Percentiles rank a stretch among this genome's conserved stretches.
These are phyloP conservation scores for Lachnellula arida DNA, from an alignment of 2,329 filamentous ascomycete species.

Conservation along the genomic window DNA sequence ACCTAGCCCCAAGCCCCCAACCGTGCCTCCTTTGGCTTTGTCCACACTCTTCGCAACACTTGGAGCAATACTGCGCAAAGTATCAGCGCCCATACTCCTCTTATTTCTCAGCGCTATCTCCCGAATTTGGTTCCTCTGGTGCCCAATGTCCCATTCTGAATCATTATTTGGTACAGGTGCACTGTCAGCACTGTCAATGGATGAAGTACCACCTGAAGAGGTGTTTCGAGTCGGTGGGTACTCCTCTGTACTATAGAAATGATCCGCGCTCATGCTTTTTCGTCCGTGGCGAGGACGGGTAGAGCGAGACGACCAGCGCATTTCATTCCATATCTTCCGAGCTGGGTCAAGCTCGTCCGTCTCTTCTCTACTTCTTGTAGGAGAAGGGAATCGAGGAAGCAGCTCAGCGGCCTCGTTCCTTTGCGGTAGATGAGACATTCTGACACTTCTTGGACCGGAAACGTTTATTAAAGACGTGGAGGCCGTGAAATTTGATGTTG, in stretches of 20 bases:
- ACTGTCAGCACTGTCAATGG: constrained; percentile 1
- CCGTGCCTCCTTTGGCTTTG: constrained; percentile 7
- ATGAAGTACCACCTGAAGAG: constrained; percentile 8
- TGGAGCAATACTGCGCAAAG: constrained; percentile 23
- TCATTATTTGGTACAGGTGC: neutral
- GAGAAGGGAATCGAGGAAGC: constrained; percentile 2
- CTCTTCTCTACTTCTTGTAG: neutral
- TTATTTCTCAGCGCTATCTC: constrained; percentile 23
- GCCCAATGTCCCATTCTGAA: constrained; percentile 3
- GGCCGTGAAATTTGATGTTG: neutral
- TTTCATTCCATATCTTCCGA: constrained; percentile 31
- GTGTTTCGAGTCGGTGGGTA: constrained; percentile 9
- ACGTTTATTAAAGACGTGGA: neutral
- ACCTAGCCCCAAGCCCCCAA: constrained; percentile 13
- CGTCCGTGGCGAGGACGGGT: constrained; percentile 12
- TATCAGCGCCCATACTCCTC: constrained; percentile 22
- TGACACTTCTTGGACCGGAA: neutral
- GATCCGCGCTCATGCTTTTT: constrained; percentile 20
- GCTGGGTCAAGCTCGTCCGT: constrained; percentile 27
- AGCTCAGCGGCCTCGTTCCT: neutral
- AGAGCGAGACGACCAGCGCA: constrained; percentile 27
- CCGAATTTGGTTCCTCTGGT: constrained; percentile 18
- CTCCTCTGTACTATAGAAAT: constrained; percentile 19
- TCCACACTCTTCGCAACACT: constrained; percentile 13
- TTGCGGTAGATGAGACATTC: neutral